Conservation (phyloP, 1,139 yeast genomes). For the Saccharomycopsis crataegensis region DNA sequence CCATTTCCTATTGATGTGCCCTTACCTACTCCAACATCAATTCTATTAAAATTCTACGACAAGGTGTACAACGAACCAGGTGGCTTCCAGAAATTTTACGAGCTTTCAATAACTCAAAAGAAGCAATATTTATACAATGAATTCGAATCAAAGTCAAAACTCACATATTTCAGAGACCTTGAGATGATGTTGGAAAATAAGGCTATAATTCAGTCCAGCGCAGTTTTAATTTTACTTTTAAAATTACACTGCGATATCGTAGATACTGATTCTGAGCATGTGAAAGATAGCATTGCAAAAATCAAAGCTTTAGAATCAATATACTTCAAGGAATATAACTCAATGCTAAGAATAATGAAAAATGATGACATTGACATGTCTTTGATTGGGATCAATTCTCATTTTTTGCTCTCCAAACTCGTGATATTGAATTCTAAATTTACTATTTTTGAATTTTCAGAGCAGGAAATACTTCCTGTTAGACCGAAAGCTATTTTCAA, state of each 20-base stretch:
- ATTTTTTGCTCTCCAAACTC: background rate
- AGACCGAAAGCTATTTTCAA: background rate
- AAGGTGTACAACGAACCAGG: background rate
- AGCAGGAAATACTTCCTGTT: background rate
- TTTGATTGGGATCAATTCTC: background rate
- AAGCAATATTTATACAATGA: background rate
- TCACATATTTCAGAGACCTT: background rate
- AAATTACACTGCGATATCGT: background rate
- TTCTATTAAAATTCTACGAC: background rate
- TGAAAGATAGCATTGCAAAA: background rate
- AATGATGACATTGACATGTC: background rate
- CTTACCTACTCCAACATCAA: background rate
- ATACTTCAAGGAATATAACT: background rate
- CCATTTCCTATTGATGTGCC: background rate
- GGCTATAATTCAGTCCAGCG: background rate
- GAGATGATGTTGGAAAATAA: background rate
- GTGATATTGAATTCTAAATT: background rate
- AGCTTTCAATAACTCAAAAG: background rate
- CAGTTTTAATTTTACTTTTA: background rate
- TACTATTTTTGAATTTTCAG: background rate
- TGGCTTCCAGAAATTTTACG: background rate
- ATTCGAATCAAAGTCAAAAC: background rate
- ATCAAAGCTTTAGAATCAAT: background rate
- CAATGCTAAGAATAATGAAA: background rate
- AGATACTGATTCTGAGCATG: background rate